These are phyloP conservation scores for Noccaea caerulescens DNA, from an alignment of 345 rosid genomes.

Conservation along the genomic window DNA sequence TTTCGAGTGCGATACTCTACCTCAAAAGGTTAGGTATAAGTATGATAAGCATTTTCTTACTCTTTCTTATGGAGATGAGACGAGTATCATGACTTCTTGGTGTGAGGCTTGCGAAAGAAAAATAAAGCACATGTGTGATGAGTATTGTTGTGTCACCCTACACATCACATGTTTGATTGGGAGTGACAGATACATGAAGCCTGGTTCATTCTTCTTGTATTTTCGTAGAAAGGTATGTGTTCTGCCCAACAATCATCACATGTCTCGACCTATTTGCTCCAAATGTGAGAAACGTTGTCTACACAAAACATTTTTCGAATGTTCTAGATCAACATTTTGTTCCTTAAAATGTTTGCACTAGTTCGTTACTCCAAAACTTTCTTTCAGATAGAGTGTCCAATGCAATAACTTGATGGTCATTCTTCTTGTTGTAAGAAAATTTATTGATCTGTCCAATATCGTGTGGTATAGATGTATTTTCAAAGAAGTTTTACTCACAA, in stretches of 20 bases:
- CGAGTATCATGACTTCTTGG: neutral
- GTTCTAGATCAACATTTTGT: neutral
- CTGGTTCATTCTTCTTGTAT: too few species aligned
- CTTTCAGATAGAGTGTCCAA: too few species aligned
- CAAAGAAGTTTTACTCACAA: too few species aligned
- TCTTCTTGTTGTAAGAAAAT: too few species aligned
- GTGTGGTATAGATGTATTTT: too few species aligned
- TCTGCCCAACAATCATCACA: neutral
- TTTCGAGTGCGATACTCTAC: neutral
- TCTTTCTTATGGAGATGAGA: too few species aligned
- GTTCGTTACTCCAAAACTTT: too few species aligned
- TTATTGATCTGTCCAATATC: too few species aligned
- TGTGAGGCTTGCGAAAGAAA: neutral
- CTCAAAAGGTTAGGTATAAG: neutral
- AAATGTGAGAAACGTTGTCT: neutral
- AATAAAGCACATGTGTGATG: slow-evolving; percentile 14
- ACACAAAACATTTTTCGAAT: neutral
- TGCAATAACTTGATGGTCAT: too few species aligned
- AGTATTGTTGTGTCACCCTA: slow-evolving; percentile 5
- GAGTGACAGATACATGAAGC: neutral
- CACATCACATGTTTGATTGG: slow-evolving; percentile 9
- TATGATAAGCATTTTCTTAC: too few species aligned
- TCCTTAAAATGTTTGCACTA: too few species aligned
- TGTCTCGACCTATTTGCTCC: neutral
- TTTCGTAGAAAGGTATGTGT: too few species aligned